These are phyloP conservation scores for Sedum album DNA, from an alignment of 164 flowering plant species.

Conservation along the genomic window DNA sequence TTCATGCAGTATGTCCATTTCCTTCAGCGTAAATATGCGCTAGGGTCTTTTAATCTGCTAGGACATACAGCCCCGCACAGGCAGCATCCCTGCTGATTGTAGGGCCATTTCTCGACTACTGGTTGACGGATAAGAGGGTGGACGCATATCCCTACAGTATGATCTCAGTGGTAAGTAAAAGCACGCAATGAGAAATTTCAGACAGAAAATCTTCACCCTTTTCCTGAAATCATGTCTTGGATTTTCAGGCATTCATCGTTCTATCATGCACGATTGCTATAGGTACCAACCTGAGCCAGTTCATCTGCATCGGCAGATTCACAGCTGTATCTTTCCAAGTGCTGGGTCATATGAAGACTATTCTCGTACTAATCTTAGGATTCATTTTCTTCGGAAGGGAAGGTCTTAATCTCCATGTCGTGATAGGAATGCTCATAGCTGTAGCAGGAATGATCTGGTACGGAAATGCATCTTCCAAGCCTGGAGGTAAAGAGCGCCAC, in stretches of 20 bases:
- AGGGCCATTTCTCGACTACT: constrained; percentile 76
- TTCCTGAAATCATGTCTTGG: neutral
- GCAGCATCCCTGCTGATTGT: constrained; percentile 59
- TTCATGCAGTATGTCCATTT: constrained; percentile 36
- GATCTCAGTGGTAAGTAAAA: constrained; percentile 45
- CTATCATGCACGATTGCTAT: constrained; percentile 73
- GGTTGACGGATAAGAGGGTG: constrained; percentile 68
- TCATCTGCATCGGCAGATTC: constrained; percentile 90
- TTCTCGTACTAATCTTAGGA: constrained; percentile 63
- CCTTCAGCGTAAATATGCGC: constrained; percentile 48
- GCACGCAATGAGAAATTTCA: neutral
- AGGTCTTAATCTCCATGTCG: constrained; percentile 74
- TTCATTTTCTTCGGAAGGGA: constrained; percentile 83
- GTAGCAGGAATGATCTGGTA: constrained; percentile 68
- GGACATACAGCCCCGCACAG: constrained; percentile 90
- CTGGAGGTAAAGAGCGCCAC: constrained; percentile 76
- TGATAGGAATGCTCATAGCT: constrained; percentile 77
- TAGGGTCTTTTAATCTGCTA: constrained; percentile 77
- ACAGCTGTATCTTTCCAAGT: constrained; percentile 86
- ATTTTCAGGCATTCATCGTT: constrained; percentile 44
- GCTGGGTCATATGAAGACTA: constrained; percentile 83
- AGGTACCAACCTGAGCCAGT: constrained; percentile 80
- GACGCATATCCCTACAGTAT: constrained; percentile 33
- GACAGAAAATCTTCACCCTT: neutral
- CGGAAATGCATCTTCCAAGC: constrained; percentile 76